Conservation (phyloP, 768 basidiomycete species). For the Pholiota molesta region DNA sequence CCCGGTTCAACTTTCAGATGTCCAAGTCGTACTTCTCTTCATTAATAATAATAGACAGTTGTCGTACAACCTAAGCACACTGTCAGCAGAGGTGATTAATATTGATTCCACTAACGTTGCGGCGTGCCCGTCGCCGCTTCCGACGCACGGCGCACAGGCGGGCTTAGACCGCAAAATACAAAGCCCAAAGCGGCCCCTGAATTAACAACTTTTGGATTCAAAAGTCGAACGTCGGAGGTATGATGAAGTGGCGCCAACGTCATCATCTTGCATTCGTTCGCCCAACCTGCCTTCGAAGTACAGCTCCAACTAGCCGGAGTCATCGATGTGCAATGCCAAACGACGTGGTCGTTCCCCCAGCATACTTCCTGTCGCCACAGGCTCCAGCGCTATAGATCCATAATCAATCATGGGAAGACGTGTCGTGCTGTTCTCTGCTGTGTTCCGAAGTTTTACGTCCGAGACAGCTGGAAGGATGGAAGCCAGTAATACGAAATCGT, state of each 20-base stretch:
- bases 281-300: too few species aligned
- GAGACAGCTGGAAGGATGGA: not conserved
- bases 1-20: not conserved
- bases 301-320: too few species aligned
- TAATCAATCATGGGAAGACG: not conserved
- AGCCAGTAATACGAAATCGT: not conserved
- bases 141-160: not conserved
- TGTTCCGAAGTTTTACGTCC: too few species aligned
- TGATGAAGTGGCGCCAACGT: too few species aligned
- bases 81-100: not conserved
- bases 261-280: too few species aligned
- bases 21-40: not conserved
- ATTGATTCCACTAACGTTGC: not conserved
- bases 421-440: not conserved
- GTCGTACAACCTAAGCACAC: not conserved
- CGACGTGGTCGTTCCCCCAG: not conserved
- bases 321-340: too few species aligned
- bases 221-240: too few species aligned
- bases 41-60: not conserved
- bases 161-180: not conserved
- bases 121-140: not conserved
- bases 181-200: not conserved
- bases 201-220: not conserved
- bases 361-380: not conserved
- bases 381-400: not conserved